Percentiles rank a stretch among this genome's conserved stretches.
These are phyloP conservation scores for Talaromyces sp. DNA, from an alignment of 2,329 filamentous ascomycete species.

Conservation along the genomic window DNA sequence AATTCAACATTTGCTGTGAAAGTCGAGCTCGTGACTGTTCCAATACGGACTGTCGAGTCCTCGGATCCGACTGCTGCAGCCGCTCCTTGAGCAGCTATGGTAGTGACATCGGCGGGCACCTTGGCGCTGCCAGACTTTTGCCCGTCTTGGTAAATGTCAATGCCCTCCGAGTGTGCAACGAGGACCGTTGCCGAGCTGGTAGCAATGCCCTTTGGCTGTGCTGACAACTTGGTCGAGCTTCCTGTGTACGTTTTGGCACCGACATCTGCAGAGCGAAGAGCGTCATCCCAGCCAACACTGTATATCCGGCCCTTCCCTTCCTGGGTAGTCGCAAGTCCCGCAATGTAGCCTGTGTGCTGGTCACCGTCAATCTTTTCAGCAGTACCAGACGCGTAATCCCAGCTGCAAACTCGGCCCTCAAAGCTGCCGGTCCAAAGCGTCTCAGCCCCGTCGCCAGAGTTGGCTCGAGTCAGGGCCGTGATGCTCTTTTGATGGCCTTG, in stretches of 20 bases:
- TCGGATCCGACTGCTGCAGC: constrained; percentile 72
- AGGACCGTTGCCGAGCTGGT: constrained; percentile 50
- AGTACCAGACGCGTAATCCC: constrained; percentile 68
- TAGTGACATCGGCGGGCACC: constrained; percentile 61
- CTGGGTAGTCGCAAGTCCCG: constrained; percentile 61
- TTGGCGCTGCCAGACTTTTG: constrained; percentile 55
- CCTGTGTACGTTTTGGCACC: constrained; percentile 71
- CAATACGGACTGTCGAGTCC: constrained; percentile 70
- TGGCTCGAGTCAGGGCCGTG: constrained; percentile 64
- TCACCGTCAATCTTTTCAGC: constrained; percentile 72
- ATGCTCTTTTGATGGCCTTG: constrained; percentile 90
- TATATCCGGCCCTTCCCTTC: constrained; percentile 59
- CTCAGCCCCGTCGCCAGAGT: constrained; percentile 43
- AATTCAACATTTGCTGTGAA: constrained; percentile 54
- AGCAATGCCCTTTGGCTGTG: constrained; percentile 73
- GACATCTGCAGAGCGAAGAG: constrained; percentile 71
- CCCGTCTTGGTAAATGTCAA: constrained; percentile 57
- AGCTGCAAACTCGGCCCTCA: constrained; percentile 79
- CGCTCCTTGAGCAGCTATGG: constrained; percentile 64
- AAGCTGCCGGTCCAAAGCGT: constrained; percentile 87
- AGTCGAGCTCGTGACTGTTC: constrained; percentile 55
- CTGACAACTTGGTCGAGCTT: constrained; percentile 60
- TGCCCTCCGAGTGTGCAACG: constrained; percentile 55
- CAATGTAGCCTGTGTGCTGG: constrained; percentile 78
- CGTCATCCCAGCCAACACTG: constrained; percentile 92